Conservation (phyloP, 805 yeast species). For the Metschnikowia lochheadii region DNA sequence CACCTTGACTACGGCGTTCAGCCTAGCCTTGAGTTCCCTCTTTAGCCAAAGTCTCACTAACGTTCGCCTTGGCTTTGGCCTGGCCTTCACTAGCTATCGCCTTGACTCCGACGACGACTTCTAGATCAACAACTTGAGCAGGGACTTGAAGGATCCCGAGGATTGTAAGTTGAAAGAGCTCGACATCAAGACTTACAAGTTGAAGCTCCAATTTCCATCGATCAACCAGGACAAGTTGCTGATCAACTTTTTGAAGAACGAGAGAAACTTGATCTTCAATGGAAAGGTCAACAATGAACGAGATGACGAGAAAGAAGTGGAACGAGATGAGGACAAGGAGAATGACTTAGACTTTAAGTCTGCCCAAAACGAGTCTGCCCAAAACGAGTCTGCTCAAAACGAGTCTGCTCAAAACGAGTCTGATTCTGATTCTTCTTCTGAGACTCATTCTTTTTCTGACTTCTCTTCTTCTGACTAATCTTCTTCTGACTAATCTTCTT, state of each 20-base stretch:
- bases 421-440: constrained; percentile 6
- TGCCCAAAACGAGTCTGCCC: constrained; percentile 9
- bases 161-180: constrained; percentile 41
- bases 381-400: constrained; percentile 12
- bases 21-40: too few species aligned
- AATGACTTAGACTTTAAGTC: constrained; percentile 3
- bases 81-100: too few species aligned
- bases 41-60: too few species aligned
- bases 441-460: background rate
- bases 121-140: constrained; percentile 37
- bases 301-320: constrained; percentile 21
- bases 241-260: constrained; percentile 35
- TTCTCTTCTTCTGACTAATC: background rate
- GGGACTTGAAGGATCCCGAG: constrained; percentile 39
- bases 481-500: too few species aligned
- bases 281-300: constrained; percentile 36
- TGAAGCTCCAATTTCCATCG: constrained; percentile 40
- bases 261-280: constrained; percentile 37
- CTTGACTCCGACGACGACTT: constrained; percentile 9
- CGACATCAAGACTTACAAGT: constrained; percentile 37
- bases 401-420: constrained; percentile 5
- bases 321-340: constrained; percentile 18
- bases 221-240: constrained; percentile 37
- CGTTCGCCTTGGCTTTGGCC: constrained; percentile 8
- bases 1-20: too few species aligned